Conservation (phyloP, 2,329 filamentous ascomycete genomes). For the Ramichloridium luteum region DNA sequence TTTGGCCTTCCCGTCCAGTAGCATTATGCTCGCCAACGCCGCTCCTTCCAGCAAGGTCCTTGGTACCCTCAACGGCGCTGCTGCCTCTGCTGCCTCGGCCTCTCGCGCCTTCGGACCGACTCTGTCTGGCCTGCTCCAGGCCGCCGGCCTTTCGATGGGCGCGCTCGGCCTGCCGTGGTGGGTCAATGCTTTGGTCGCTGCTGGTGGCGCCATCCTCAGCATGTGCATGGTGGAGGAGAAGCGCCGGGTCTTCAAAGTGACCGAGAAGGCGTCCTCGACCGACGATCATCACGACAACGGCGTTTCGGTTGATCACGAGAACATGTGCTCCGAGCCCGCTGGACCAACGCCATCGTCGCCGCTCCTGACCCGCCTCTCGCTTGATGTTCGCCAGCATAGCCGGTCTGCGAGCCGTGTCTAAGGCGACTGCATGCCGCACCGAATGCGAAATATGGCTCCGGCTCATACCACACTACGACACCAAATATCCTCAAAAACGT, state of each 20-base stretch:
- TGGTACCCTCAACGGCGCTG: constrained; percentile 84
- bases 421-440: too few species aligned
- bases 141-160: constrained; percentile 63
- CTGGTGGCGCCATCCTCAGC: constrained; percentile 62
- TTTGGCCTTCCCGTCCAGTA: constrained; percentile 80
- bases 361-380: constrained; percentile 15
- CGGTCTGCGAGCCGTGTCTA: too few species aligned
- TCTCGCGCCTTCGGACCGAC: constrained; percentile 82
- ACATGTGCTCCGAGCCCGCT: too few species aligned
- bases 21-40: constrained; percentile 79
- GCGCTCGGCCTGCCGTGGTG: constrained; percentile 91
- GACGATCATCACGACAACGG: too few species aligned
- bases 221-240: constrained; percentile 47
- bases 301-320: too few species aligned
- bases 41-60: constrained; percentile 73
- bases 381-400: constrained; percentile 17
- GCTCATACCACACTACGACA: too few species aligned
- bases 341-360: too few species aligned
- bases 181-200: constrained; percentile 66
- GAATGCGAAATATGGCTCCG: too few species aligned
- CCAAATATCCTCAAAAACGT: too few species aligned
- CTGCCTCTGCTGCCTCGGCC: constrained; percentile 79
- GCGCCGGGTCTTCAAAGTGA: constrained; percentile 16
- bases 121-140: constrained; percentile 73
- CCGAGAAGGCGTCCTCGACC: constrained; percentile 22